phyloP scores from a whole-genome alignment of 192 early-diverging fungal genomes.

The Entrophospora sp. region DNA sequence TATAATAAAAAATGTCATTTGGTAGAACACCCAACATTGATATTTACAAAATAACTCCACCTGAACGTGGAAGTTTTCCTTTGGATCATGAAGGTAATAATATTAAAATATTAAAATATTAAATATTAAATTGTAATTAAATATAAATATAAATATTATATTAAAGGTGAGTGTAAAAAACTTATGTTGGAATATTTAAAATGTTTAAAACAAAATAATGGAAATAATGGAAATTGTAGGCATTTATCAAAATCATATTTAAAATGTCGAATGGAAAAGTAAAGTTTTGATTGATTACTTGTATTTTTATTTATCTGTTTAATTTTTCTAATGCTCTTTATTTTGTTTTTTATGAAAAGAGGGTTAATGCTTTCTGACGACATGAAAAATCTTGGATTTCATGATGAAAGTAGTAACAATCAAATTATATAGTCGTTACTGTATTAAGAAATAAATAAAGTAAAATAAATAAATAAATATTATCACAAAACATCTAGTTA shows the following conservation, averaged over 20 bases:
- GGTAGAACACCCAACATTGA: slow-evolving; percentile 60
- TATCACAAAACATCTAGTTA: too few species aligned
- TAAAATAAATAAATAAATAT: too few species aligned
- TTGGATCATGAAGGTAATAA: slow-evolving; percentile 68
- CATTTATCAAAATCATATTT: slow-evolving; percentile 71
- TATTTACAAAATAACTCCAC: slow-evolving; percentile 59
- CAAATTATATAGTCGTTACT: too few species aligned
- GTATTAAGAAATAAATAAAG: too few species aligned
- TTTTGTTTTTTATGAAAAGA: slow-evolving; percentile 28
- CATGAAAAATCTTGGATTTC: slow-evolving; percentile 61
- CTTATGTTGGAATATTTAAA: slow-evolving; percentile 73
- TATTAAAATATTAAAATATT: background rate
- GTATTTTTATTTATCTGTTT: background rate
- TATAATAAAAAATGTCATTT: slow-evolving; percentile 56
- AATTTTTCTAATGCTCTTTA: background rate
- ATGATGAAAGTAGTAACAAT: too few species aligned
- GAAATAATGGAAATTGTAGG: slow-evolving; percentile 63
- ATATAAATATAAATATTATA: background rate
- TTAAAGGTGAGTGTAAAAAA: slow-evolving; percentile 70
- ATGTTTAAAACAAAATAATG: slow-evolving; percentile 66
- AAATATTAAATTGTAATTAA: background rate
- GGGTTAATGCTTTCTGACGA: slow-evolving; percentile 61
- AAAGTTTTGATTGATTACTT: slow-evolving; percentile 17
- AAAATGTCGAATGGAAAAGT: slow-evolving; percentile 87
- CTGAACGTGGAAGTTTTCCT: slow-evolving; percentile 85